Base-by-base conservation (phyloP, 805 yeast genomes). In the Sugiyamaella mastotermitis region DNA sequence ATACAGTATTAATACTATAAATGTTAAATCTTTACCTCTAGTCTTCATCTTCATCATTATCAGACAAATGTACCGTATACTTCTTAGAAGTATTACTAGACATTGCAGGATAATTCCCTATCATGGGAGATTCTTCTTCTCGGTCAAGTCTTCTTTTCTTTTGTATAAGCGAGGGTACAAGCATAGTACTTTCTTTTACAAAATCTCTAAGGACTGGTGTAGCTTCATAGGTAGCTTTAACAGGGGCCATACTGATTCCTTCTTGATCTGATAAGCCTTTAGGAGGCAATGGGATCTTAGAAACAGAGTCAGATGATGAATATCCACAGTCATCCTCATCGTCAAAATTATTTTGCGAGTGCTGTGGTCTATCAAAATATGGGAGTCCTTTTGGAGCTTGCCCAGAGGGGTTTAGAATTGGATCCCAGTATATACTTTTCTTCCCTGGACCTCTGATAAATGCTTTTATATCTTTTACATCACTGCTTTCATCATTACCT, bases 211-310 rank as follows among this genome's bases (percentile, higher is more conserved):
- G 29, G n/a, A 50, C 55, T 2, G 53, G 54, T 10, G 48, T 49
- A 1, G 46, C 21, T 24, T 49, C 53, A 28, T 52, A 52, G 1
- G 49, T 45, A 6, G 47, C 27, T 31, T 40, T 40, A 18, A 45
- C 45, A 7, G 44, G 37, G 2, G 19, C 13, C 33, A n/a, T 17
- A 18, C 30, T 19, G 16, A 21, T 16, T 11, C 45, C 44, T 31
- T 11, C 17, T 25, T 11, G 32, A 13, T 8, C 33, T 5, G 11
- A 30, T 22, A n/a, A 25, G 26, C 41, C 10, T 27, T n/a, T n/a
- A n/a, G 13, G 11, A 5, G 66, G 68, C n/a, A 57, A 35, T n/a
- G 59, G 60, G n/a, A 63, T 58, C 11, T 40, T 35, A 10, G 35
- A 20, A 3, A 57, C 48, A 9, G 50, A 43, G 10, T 45, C 49